Conservation (phyloP, 768 basidiomycete species). For the Rhodotorula taiwanensis region DNA sequence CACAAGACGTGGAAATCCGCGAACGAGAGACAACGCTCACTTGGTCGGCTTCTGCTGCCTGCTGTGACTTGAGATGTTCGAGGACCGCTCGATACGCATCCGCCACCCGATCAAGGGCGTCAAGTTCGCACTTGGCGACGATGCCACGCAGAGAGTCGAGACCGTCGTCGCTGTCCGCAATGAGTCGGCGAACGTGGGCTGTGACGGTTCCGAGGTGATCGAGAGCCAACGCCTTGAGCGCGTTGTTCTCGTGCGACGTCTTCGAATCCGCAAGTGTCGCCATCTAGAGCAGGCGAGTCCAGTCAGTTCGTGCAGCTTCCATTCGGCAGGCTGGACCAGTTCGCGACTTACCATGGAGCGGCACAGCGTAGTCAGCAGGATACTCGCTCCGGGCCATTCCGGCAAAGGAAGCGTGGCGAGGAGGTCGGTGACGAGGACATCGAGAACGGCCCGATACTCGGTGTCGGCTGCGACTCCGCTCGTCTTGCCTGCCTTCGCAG, state of each 20-base stretch:
- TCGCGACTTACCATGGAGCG: constrained; percentile 72
- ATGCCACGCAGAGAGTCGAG: constrained; percentile 63
- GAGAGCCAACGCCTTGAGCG: constrained; percentile 77
- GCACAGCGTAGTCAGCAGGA: constrained; percentile 70
- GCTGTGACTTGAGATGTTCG: constrained; percentile 52
- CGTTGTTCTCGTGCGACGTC: constrained; percentile 64
- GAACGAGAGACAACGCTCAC: constrained; percentile 49
- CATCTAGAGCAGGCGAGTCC: too few relatives aligned
- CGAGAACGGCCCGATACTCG: constrained; percentile 87
- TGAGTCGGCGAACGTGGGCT: too few relatives aligned
- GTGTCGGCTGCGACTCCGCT: constrained; percentile 89
- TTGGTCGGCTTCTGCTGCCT: constrained; percentile 72
- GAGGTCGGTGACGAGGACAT: constrained; percentile 80
- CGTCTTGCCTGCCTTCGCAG: constrained; percentile 66
- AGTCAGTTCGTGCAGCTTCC: too few relatives aligned
- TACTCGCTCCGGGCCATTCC: constrained; percentile 89
- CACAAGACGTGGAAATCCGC: too few relatives aligned
- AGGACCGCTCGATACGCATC: constrained; percentile 60
- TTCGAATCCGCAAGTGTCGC: constrained; percentile 76
- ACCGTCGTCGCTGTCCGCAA: constrained; percentile 65
- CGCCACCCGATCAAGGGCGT: constrained; percentile 57
- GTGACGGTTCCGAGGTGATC: constrained; percentile 95
- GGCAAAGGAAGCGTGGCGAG: constrained; percentile 85
- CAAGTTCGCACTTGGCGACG: constrained; percentile 51
- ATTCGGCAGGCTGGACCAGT: neutral